Evolutionary conservation across 1,284 basidiomycete genomes (phyloP).

Genomic region (Fereydounia khargensis): DNA sequence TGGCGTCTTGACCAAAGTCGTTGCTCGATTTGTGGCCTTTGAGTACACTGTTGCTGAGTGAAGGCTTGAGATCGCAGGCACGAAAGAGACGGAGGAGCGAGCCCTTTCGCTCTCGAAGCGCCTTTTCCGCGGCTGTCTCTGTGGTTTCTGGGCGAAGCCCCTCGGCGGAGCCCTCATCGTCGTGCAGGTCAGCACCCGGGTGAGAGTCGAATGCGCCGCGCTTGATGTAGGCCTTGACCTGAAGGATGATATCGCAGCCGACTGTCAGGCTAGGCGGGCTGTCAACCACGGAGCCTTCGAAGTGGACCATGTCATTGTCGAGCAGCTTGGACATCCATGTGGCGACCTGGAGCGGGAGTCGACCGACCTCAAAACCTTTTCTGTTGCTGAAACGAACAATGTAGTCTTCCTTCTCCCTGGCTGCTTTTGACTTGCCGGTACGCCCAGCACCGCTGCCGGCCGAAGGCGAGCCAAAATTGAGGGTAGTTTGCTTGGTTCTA

Average conservation of each 20-base stretch:
- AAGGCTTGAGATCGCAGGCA: conserved; percentile 43
- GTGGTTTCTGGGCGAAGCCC: conserved; percentile 62
- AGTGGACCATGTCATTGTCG: conserved; percentile 43
- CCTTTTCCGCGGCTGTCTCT: conserved; percentile 72
- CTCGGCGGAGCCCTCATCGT: conserved; percentile 7
- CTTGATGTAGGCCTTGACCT: conserved; percentile 45
- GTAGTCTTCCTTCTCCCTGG: conserved; percentile 46
- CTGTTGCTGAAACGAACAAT: conserved; percentile 53
- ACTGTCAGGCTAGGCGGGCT: conserved; percentile 41
- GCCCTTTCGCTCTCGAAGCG: conserved; percentile 73
- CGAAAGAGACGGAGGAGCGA: conserved; percentile 54
- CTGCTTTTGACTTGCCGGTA: conserved; percentile 32
- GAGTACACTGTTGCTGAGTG: conserved; percentile 36
- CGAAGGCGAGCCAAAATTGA: conserved; percentile 22
- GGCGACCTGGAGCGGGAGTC: conserved; percentile 44
- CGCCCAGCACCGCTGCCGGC: conserved; percentile 8
- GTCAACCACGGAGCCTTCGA: conserved; percentile 50
- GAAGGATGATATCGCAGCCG: conserved; percentile 49
- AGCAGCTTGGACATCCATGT: conserved; percentile 53
- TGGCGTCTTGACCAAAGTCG: conserved; percentile 31
- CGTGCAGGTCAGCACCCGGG: conserved; percentile 1
- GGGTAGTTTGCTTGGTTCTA: conserved; percentile 38
- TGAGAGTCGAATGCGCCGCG: conserved; percentile 25
- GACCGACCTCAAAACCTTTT: conserved; percentile 51
- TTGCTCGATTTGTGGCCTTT: conserved; percentile 62